Conservation (phyloP, 2,329 filamentous ascomycete species). For the Aureobasidium vineae region DNA sequence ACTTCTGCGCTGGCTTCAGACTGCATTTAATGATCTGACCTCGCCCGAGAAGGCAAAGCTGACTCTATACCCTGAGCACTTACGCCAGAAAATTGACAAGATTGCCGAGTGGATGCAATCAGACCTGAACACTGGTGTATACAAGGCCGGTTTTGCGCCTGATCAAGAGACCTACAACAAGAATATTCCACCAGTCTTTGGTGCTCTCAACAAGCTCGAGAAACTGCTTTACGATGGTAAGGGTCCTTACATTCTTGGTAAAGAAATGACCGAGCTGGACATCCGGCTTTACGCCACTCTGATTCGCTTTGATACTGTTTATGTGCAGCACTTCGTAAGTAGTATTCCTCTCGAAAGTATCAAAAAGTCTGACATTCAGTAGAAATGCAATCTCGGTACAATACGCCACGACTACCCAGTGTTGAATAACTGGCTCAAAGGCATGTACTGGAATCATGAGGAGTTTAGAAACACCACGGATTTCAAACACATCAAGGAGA, state of each 20-base stretch:
- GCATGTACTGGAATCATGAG: slow-evolving; percentile 56
- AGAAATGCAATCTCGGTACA: slow-evolving; percentile 61
- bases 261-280: slow-evolving; percentile 59
- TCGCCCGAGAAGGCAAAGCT: slow-evolving; percentile 44
- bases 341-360: too few species aligned
- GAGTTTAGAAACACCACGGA: slow-evolving; percentile 59
- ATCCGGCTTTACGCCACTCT: slow-evolving; percentile 57
- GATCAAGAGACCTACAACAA: slow-evolving; percentile 57
- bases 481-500: slow-evolving; percentile 68
- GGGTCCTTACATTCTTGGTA: slow-evolving; percentile 58
- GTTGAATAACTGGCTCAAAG: slow-evolving; percentile 60
- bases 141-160: slow-evolving; percentile 58
- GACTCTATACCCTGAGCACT: slow-evolving; percentile 54
- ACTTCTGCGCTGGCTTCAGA: slow-evolving; percentile 58
- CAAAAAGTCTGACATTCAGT: neutral
- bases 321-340: slow-evolving; percentile 59
- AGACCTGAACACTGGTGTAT: slow-evolving; percentile 60
- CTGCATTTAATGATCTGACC: slow-evolving; percentile 54
- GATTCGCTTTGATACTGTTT: slow-evolving; percentile 60
- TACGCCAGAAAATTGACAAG: slow-evolving; percentile 53
- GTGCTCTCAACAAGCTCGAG: slow-evolving; percentile 60
- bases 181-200: slow-evolving; percentile 56
- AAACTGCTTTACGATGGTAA: slow-evolving; percentile 46
- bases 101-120: slow-evolving; percentile 55
- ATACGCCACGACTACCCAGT: slow-evolving; percentile 59